Percentiles rank a stretch among this genome's conserved stretches.
Conservation (phyloP, 768 basidiomycete species). For the Chlorophyllum brunneum region DNA sequence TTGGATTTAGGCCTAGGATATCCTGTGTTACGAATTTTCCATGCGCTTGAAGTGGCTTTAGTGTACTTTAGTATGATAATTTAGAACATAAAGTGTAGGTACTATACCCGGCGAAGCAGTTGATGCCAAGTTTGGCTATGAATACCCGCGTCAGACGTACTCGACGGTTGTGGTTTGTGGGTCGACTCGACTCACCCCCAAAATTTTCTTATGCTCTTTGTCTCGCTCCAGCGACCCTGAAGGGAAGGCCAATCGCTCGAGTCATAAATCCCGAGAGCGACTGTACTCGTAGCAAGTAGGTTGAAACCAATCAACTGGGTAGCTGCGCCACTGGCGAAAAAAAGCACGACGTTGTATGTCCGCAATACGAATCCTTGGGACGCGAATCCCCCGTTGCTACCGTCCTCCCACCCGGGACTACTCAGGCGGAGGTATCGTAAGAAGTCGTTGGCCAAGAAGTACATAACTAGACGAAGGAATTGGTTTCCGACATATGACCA, state of each 20-base stretch:
- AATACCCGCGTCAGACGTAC: neutral
- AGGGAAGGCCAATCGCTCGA: conserved; percentile 24
- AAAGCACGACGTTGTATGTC: conserved; percentile 9
- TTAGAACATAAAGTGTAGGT: neutral
- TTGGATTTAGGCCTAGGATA: conserved; percentile 17
- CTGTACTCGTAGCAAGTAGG: conserved; percentile 5
- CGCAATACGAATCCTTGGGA: no score
- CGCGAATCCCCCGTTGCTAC: no score
- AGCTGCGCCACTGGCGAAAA: neutral
- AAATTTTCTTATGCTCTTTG: conserved; percentile 27
- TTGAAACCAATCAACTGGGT: neutral
- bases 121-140: conserved; percentile 32
- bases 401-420: no score
- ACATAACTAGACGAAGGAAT: neutral
- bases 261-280: conserved; percentile 13
- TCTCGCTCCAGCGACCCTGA: conserved; percentile 25
- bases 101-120: conserved; percentile 22
- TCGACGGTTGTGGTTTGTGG: neutral
- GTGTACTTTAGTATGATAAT: neutral
- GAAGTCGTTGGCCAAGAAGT: neutral
- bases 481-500: conserved; percentile 5
- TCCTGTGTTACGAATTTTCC: conserved; percentile 19
- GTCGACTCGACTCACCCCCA: conserved; percentile 29
- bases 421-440: no score
- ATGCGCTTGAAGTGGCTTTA: conserved; percentile 20